Evolutionary conservation across 2,329 filamentous ascomycete genomes (phyloP).

Genomic region (Immersiporthe knoxdaviesiana): DNA sequence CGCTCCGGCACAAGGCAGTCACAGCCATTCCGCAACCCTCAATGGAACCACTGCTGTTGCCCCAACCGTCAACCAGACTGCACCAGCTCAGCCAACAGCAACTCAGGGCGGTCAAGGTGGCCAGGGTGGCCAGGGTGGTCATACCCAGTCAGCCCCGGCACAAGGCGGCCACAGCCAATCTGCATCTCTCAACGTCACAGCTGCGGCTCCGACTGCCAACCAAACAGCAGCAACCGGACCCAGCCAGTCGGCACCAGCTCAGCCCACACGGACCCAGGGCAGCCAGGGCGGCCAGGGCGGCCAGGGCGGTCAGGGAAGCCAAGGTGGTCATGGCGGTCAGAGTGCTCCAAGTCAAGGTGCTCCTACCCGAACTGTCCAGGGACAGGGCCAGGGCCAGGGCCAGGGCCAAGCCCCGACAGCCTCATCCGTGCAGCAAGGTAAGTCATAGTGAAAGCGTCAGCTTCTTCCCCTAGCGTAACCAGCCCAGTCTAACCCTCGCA

Average conservation of each 20-base stretch:
- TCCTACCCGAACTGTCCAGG: not conserved
- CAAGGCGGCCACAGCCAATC: constrained; percentile 15
- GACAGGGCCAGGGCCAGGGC: not conserved
- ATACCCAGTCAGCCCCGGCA: constrained; percentile 4
- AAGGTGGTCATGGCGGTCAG: constrained; percentile 20
- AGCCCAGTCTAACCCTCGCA: not conserved
- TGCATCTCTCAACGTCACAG: constrained; percentile 16
- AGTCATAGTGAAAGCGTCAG: not conserved
- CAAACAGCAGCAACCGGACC: not conserved
- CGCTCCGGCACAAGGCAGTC: constrained; percentile 15
- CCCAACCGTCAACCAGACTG: constrained; percentile 13
- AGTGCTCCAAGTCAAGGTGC: constrained; percentile 11
- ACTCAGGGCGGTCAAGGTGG: not conserved
- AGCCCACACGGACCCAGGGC: not conserved
- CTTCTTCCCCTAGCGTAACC: not conserved
- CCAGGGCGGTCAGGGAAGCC: not conserved
- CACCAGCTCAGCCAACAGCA: not conserved
- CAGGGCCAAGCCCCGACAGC: constrained; percentile 3
- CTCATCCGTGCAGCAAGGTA: not conserved
- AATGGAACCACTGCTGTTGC: constrained; percentile 20
- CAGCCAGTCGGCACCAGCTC: not conserved
- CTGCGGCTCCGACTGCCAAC: constrained; percentile 18
- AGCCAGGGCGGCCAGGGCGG: constrained; percentile 3
- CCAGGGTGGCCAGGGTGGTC: not conserved
- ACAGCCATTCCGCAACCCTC: constrained; percentile 1